Evolutionary conservation across 1,284 basidiomycete species (phyloP).

Genomic region (Leccinum ponderosum): DNA sequence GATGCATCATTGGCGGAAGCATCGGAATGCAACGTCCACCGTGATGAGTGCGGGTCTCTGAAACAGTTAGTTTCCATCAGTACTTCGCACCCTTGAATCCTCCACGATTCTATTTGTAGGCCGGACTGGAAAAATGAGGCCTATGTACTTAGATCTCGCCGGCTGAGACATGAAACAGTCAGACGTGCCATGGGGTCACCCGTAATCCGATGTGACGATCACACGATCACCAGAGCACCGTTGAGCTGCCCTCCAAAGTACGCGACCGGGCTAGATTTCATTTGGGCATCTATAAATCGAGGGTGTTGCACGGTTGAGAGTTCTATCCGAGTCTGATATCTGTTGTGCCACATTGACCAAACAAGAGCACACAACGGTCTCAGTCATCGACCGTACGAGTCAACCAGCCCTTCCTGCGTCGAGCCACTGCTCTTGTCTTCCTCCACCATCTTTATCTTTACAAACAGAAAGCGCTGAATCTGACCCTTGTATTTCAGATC

Average conservation of each 20-base stretch:
- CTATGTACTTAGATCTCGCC: neutral
- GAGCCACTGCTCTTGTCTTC: constrained; percentile 13
- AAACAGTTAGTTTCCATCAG: neutral
- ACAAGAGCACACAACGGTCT: constrained; percentile 30
- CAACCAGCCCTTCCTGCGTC: constrained; percentile 25
- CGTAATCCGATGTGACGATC: no score
- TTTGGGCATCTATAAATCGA: no score
- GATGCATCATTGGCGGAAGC: neutral
- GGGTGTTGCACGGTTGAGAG: no score
- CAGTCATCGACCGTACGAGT: constrained; percentile 31
- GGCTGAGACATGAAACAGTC: neutral
- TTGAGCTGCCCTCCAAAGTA: no score
- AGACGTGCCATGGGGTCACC: neutral
- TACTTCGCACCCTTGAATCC: neutral
- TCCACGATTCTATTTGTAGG: neutral
- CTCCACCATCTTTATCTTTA: constrained; percentile 5
- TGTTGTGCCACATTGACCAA: constrained; percentile 30
- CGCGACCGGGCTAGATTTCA: no score
- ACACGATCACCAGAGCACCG: neutral
- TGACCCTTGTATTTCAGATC: neutral
- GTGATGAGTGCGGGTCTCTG: neutral
- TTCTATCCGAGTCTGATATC: neutral
- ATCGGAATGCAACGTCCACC: neutral
- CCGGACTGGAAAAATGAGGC: neutral
- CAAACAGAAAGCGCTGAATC: neutral